Conservation (phyloP, 2,329 filamentous ascomycete species). For the Xylaria sp. region DNA sequence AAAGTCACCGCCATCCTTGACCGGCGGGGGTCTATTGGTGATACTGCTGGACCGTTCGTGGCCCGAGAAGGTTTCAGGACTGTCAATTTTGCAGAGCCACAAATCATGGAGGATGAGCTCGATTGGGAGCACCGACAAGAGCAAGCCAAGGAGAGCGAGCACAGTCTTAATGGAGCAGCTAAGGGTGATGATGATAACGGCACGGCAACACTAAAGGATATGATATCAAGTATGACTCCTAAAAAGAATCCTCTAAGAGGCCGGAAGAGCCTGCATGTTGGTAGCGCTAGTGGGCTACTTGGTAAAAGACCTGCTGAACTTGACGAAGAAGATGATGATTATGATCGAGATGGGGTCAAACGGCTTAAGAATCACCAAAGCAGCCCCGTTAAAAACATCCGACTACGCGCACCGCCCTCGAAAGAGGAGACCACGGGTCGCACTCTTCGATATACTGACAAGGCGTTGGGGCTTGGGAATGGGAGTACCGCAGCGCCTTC, state of each 20-base stretch:
- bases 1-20: constrained; percentile 77
- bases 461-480: constrained; percentile 57
- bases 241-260: constrained; percentile 75
- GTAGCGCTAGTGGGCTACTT: constrained; percentile 77
- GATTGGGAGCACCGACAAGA: constrained; percentile 72
- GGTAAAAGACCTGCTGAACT: constrained; percentile 80
- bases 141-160: constrained; percentile 68
- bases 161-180: constrained; percentile 65
- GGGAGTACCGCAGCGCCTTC: constrained; percentile 55
- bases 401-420: constrained; percentile 74
- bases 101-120: constrained; percentile 70
- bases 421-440: constrained; percentile 74
- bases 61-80: constrained; percentile 60
- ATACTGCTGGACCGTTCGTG: constrained; percentile 72
- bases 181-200: constrained; percentile 68
- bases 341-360: constrained; percentile 72
- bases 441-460: constrained; percentile 61
- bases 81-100: constrained; percentile 74
- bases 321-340: constrained; percentile 70
- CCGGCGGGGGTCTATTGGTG: constrained; percentile 76
- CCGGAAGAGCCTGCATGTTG: constrained; percentile 81
- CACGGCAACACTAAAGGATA: constrained; percentile 76
- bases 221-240: constrained; percentile 82
- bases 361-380: constrained; percentile 76
- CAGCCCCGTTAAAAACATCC: constrained; percentile 81